Conservation (phyloP, 768 basidiomycete genomes). For the Collybia sordida region DNA sequence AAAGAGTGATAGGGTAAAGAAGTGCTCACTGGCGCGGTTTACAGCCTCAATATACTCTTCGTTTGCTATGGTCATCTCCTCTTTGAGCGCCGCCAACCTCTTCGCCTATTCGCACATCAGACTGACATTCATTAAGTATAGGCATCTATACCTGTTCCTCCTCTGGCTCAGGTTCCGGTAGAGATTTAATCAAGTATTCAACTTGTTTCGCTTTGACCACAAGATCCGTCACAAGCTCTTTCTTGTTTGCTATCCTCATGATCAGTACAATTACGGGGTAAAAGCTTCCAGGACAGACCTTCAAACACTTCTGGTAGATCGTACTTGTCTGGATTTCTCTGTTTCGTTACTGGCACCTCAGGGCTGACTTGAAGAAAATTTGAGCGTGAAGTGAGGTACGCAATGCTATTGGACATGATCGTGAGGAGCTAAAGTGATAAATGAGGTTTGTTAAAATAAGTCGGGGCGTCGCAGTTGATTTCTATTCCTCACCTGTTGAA, state of each 20-base stretch:
- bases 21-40: conserved; percentile 68
- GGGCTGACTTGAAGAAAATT: conserved; percentile 77
- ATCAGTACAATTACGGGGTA: background rate
- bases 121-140: background rate
- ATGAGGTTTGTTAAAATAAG: background rate
- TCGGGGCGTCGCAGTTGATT: background rate
- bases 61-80: conserved; percentile 71
- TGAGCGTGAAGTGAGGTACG: conserved; percentile 75
- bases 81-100: conserved; percentile 66
- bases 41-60: conserved; percentile 74
- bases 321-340: conserved; percentile 67
- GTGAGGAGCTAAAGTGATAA: conserved; percentile 60
- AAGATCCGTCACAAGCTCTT: conserved; percentile 81
- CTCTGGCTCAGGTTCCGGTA: conserved; percentile 79
- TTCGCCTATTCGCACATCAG: conserved; percentile 46
- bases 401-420: conserved; percentile 83
- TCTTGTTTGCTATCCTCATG: conserved; percentile 63
- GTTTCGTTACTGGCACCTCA: conserved; percentile 83
- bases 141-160: conserved; percentile 59
- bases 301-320: conserved; percentile 76
- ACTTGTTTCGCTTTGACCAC: conserved; percentile 88
- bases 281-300: conserved; percentile 38
- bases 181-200: conserved; percentile 76
- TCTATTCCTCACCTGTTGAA: conserved; percentile 66
- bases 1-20: background rate